phyloP scores from a whole-genome alignment of 352 stramenopile genomes.

The Halophytophthora polymorphica region DNA sequence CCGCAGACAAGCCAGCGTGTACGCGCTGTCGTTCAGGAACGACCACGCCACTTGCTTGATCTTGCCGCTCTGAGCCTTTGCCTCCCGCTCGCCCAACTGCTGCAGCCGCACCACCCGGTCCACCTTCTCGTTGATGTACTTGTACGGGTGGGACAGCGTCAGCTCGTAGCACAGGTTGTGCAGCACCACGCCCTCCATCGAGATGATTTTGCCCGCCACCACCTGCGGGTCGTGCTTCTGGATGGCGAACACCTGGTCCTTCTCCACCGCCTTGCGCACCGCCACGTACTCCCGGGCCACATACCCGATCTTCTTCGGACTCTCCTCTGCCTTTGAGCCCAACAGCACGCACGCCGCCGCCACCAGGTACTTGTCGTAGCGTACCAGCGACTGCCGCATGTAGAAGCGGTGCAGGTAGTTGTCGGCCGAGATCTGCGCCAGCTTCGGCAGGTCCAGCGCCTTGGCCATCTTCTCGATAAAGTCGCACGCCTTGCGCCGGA shows the following conservation, averaged over 20 bases:
- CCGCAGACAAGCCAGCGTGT: conserved; percentile 80
- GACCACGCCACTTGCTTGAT: conserved; percentile 87
- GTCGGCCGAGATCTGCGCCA: conserved; percentile 79
- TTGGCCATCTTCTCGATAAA: conserved; percentile 88
- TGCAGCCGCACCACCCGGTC: conserved; percentile 73
- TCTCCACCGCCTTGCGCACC: conserved; percentile 61
- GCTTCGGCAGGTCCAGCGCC: conserved; percentile 70
- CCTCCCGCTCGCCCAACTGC: conserved; percentile 43
- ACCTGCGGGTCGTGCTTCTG: conserved; percentile 73
- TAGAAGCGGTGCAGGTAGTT: conserved; percentile 90
- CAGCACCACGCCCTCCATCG: conserved; percentile 80
- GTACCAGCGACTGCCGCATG: conserved; percentile 79
- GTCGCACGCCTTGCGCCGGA: conserved; percentile 72
- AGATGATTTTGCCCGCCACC: conserved; percentile 73
- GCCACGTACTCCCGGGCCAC: conserved; percentile 75
- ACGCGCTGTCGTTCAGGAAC: conserved; percentile 87
- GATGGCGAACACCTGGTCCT: conserved; percentile 75
- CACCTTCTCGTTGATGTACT: conserved; percentile 87
- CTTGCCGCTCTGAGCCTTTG: conserved; percentile 65
- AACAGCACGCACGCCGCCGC: conserved; percentile 79
- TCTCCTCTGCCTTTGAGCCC: conserved; percentile 83
- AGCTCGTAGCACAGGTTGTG: conserved; percentile 84
- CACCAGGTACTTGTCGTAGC: conserved; percentile 85
- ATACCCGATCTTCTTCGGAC: conserved; percentile 73
- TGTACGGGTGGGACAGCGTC: conserved; percentile 82